These are phyloP conservation scores for Cladorrhinum sp. DNA, from an alignment of 2,329 filamentous ascomycete genomes.

Conservation along the genomic window DNA sequence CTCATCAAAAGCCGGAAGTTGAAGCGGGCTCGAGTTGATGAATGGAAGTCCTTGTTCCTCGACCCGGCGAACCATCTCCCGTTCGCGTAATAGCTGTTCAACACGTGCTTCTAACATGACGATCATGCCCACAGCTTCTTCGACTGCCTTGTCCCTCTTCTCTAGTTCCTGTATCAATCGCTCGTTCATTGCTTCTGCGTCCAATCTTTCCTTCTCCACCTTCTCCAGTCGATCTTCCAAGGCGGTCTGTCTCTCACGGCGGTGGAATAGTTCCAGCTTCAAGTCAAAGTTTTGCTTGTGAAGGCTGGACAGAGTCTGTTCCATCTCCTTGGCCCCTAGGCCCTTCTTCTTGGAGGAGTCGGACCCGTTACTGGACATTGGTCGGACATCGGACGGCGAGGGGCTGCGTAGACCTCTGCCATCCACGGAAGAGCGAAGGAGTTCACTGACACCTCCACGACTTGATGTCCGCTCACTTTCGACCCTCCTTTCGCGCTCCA, in stretches of 20 bases:
- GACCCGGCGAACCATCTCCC: conserved; percentile 51
- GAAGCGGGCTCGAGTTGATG: conserved; percentile 28
- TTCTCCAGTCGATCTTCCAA: conserved; percentile 57
- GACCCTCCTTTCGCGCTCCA: conserved; percentile 26
- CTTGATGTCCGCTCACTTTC: conserved; percentile 46
- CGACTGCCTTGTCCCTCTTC: conserved; percentile 66
- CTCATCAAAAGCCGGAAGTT: conserved; percentile 30
- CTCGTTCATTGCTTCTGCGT: conserved; percentile 51
- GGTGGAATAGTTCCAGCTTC: conserved; percentile 69
- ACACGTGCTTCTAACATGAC: conserved; percentile 60
- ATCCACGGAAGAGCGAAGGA: conserved; percentile 39
- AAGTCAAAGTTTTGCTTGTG: conserved; percentile 77
- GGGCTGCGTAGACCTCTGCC: conserved; percentile 39
- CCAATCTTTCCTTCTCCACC: conserved; percentile 52
- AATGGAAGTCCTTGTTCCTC: conserved; percentile 42
- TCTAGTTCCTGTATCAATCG: conserved; percentile 62
- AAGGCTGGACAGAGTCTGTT: conserved; percentile 65
- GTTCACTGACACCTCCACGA: conserved; percentile 35
- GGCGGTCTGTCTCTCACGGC: conserved; percentile 59
- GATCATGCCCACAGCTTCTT: conserved; percentile 69
- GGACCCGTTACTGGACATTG: conserved; percentile 41
- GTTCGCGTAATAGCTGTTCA: conserved; percentile 52
- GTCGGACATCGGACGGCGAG: conserved; percentile 39
- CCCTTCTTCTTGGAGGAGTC: conserved; percentile 48
- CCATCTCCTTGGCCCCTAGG: conserved; percentile 65